These are phyloP conservation scores for Ceratocystiopsis brevicomis DNA, from an alignment of 2,329 filamentous ascomycete genomes.

Conservation along the genomic window DNA sequence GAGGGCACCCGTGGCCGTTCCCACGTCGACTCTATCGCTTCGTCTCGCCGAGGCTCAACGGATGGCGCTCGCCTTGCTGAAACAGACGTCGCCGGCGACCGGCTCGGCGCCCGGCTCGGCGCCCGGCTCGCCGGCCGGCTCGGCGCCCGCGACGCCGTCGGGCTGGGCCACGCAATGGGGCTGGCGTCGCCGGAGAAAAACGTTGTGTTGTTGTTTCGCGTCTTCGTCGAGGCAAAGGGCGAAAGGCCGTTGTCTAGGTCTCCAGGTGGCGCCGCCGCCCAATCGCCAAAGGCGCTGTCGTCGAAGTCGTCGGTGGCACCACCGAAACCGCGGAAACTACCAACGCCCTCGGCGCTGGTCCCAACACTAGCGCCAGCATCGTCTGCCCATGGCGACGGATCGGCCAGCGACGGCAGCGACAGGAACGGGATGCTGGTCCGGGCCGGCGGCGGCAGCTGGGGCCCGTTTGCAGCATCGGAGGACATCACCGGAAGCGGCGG, in stretches of 20 bases:
- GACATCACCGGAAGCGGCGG: no score
- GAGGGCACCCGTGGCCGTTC: no score
- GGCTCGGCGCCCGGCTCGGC: background rate
- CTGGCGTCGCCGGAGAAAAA: constrained; percentile 14
- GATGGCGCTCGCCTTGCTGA: background rate
- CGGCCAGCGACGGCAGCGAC: constrained; percentile 4
- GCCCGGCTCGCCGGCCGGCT: background rate
- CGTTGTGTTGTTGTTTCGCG: constrained; percentile 9
- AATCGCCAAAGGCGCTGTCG: constrained; percentile 19
- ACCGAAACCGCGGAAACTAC: no score
- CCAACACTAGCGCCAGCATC: constrained; percentile 7
- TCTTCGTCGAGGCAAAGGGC: constrained; percentile 12
- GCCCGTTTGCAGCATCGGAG: constrained; percentile 7
- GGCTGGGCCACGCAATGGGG: constrained; percentile 20
- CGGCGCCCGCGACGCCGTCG: constrained; percentile 1
- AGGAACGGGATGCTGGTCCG: background rate
- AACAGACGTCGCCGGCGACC: background rate
- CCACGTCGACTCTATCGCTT: background rate
- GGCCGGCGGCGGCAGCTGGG: constrained; percentile 20
- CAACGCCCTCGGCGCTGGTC: no score
- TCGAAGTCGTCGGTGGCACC: constrained; percentile 15
- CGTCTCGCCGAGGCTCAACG: background rate
- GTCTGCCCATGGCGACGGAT: constrained; percentile 23
- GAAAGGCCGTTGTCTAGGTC: constrained; percentile 7
- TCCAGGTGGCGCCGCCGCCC: constrained; percentile 13